Conservation (phyloP, 805 yeast genomes). For the Sugiyamaella mastotermitis region DNA sequence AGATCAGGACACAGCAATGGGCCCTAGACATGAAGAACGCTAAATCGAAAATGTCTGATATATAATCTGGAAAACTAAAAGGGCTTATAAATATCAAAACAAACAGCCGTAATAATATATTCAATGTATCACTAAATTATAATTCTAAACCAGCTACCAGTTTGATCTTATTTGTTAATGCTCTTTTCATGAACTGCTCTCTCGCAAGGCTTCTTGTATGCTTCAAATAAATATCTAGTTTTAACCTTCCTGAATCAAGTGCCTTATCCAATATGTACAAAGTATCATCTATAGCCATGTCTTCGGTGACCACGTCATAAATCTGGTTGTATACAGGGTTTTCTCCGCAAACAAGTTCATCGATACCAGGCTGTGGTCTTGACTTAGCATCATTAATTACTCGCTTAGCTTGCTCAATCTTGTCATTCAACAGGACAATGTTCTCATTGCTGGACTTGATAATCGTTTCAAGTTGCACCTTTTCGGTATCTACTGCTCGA, state of each 20-base stretch:
- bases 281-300: conserved; percentile 67
- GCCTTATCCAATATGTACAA: conserved; percentile 51
- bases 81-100: too few species aligned
- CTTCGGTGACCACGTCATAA: conserved; percentile 57
- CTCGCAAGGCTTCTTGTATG: conserved; percentile 53
- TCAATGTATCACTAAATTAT: too few species aligned
- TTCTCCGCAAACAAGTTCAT: conserved; percentile 43
- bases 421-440: conserved; percentile 25
- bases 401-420: conserved; percentile 27
- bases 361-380: conserved; percentile 34
- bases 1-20: too few species aligned
- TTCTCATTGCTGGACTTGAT: conserved; percentile 27
- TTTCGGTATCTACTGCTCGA: conserved; percentile 33
- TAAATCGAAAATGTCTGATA: too few species aligned
- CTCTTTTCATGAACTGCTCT: conserved; percentile 53
- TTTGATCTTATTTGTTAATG: conserved; percentile 37
- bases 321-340: conserved; percentile 54
- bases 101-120: too few species aligned
- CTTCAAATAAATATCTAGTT: conserved; percentile 38
- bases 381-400: conserved; percentile 31
- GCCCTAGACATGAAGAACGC: too few species aligned
- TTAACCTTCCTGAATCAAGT: conserved; percentile 43
- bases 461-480: conserved; percentile 24
- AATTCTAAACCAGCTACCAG: conserved; percentile 6
- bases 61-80: too few species aligned